Conservation (phyloP, 192 early-diverging fungal species). For the Backusella tarrabulga region DNA sequence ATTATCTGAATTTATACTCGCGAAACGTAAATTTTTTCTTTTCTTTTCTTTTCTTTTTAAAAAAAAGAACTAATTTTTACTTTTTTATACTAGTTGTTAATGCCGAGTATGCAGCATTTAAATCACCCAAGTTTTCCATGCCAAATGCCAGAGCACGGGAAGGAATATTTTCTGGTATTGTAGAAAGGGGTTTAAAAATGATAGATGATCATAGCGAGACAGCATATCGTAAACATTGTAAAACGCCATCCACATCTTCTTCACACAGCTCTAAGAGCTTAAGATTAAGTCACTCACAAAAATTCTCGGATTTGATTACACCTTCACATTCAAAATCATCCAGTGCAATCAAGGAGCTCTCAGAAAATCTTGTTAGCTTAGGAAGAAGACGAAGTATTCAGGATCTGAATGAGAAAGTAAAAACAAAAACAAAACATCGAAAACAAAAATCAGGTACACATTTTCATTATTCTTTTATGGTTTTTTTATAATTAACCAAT, state of each 20-base stretch:
- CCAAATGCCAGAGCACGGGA: conserved; percentile 49
- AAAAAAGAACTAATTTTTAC: not conserved
- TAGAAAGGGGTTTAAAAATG: conserved; percentile 38
- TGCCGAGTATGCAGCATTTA: conserved; percentile 55
- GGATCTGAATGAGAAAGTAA: conserved; percentile 14
- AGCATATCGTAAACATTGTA: conserved; percentile 12
- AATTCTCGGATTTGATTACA: not conserved
- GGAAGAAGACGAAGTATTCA: conserved; percentile 33
- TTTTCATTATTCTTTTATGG: not conserved
- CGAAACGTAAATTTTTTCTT: conserved; percentile 31
- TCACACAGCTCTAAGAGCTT: conserved; percentile 21
- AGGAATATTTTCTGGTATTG: conserved; percentile 47
- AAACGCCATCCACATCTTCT: conserved; percentile 31
- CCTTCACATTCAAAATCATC: conserved; percentile 14
- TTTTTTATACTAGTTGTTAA: conserved; percentile 50
- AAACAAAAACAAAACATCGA: not conserved
- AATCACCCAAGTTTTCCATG: conserved; percentile 47
- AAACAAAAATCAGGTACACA: not conserved
- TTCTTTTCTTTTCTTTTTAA: not conserved
- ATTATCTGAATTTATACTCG: conserved; percentile 38
- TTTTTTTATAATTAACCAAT: not conserved
- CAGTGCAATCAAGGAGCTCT: conserved; percentile 26
- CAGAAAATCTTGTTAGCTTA: conserved; percentile 21
- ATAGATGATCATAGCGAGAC: not conserved
- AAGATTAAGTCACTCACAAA: not conserved